phyloP scores from a whole-genome alignment of 2,329 filamentous ascomycete genomes.

The Venturia pyrina region DNA sequence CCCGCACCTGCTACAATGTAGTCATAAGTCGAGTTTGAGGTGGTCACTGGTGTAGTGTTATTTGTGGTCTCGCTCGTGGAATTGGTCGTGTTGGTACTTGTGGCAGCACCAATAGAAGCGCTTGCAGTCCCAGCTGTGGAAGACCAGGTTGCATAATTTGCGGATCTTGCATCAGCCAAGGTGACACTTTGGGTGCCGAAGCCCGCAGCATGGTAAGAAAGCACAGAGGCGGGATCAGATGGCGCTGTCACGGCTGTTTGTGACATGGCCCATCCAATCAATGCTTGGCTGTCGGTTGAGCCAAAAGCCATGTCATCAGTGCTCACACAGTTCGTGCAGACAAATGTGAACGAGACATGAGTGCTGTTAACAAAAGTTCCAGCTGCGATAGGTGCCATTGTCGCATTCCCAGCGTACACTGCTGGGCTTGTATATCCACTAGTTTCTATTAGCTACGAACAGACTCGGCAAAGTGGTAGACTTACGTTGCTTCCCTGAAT shows the following conservation, averaged over 20 bases:
- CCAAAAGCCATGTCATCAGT: not conserved
- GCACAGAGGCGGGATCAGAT: not conserved
- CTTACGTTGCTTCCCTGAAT: not conserved
- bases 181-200: not conserved
- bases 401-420: not conserved
- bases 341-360: not conserved
- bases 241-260: not conserved
- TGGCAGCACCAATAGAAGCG: not conserved
- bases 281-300: not conserved
- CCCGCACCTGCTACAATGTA: constrained; percentile 40
- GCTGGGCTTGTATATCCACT: not conserved
- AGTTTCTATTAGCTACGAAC: not conserved
- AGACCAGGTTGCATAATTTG: not conserved
- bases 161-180: not conserved
- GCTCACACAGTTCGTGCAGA: not conserved
- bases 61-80: constrained; percentile 16
- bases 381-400: constrained; percentile 2
- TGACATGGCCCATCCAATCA: constrained; percentile 1
- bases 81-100: not conserved
- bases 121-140: not conserved
- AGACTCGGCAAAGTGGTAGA: not conserved
- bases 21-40: constrained; percentile 17
- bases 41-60: constrained; percentile 16
- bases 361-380: not conserved
- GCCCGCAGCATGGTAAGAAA: not conserved